These are phyloP conservation scores for Pythium sp. DNA, from an alignment of 352 stramenopile genomes.

Conservation along the genomic window DNA sequence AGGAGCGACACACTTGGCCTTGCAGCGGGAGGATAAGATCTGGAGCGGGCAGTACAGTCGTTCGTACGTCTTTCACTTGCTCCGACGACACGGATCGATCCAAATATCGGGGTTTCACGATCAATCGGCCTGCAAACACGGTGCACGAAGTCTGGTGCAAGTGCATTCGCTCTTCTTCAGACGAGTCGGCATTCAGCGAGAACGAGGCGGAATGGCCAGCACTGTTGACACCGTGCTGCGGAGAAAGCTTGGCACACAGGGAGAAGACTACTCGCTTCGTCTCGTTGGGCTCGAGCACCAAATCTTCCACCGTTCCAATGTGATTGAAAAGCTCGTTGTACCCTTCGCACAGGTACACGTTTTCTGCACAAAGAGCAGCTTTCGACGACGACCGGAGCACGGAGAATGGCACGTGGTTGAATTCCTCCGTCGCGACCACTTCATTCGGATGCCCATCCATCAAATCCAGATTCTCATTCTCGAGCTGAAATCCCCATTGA, in stretches of 20 bases:
- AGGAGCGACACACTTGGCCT: slow-evolving; percentile 77
- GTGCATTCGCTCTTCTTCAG: slow-evolving; percentile 81
- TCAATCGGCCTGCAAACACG: slow-evolving; percentile 59
- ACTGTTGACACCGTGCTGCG: slow-evolving; percentile 21
- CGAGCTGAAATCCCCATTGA: slow-evolving; percentile 79
- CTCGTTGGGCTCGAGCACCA: slow-evolving; percentile 65
- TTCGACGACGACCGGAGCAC: slow-evolving; percentile 70
- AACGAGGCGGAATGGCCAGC: slow-evolving; percentile 11
- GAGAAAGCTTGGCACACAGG: slow-evolving; percentile 58
- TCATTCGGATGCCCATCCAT: slow-evolving; percentile 38
- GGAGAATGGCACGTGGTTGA: slow-evolving; percentile 73
- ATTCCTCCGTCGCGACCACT: slow-evolving; percentile 42
- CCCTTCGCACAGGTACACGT: slow-evolving; percentile 78
- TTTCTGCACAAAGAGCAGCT: slow-evolving; percentile 65
- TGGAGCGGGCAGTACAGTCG: slow-evolving; percentile 31
- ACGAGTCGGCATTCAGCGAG: slow-evolving; percentile 54
- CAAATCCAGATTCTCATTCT: slow-evolving; percentile 85
- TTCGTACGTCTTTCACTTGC: slow-evolving; percentile 11
- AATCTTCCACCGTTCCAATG: slow-evolving; percentile 61
- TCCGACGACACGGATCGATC: slow-evolving; percentile 11
- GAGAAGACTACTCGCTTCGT: slow-evolving; percentile 74
- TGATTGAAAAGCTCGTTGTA: slow-evolving; percentile 92
- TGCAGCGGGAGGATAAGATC: slow-evolving; percentile 80
- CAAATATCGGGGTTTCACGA: slow-evolving; percentile 44
- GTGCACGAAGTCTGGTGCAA: slow-evolving; percentile 83